phyloP scores from a whole-genome alignment of 768 basidiomycete genomes.

The Suillus subalutaceus region DNA sequence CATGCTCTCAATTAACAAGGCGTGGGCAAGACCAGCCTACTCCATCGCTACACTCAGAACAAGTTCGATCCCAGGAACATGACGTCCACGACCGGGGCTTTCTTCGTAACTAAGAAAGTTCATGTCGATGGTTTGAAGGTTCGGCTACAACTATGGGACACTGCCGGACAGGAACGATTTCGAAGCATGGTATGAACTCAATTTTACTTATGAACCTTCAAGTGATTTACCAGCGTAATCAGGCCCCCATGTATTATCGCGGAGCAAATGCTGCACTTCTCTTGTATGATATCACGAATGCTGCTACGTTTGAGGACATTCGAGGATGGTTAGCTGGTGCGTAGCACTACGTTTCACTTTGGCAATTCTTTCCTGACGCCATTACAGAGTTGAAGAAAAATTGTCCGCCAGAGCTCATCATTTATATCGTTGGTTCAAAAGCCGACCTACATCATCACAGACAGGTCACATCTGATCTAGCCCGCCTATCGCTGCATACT shows the following conservation, averaged over 20 bases:
- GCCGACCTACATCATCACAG: constrained; percentile 75
- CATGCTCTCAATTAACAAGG: constrained; percentile 38
- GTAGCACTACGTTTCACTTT: constrained; percentile 20
- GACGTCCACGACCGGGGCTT: constrained; percentile 89
- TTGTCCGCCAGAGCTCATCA: constrained; percentile 84
- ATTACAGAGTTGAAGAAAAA: constrained; percentile 83
- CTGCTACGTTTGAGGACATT: constrained; percentile 86
- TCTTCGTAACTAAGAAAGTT: constrained; percentile 93
- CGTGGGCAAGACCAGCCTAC: constrained; percentile 91
- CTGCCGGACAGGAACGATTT: constrained; percentile 92
- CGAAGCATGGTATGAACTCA: constrained; percentile 73
- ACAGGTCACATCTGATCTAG: constrained; percentile 80
- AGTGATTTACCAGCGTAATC: constrained; percentile 18
- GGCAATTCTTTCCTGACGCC: neutral
- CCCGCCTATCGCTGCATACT: constrained; percentile 78
- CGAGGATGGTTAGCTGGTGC: constrained; percentile 89
- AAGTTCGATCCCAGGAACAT: constrained; percentile 88
- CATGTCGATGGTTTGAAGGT: constrained; percentile 84
- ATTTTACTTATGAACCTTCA: constrained; percentile 9
- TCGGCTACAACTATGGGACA: constrained; percentile 88
- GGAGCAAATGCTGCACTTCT: constrained; percentile 93
- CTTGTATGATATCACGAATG: constrained; percentile 94
- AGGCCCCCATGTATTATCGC: constrained; percentile 98
- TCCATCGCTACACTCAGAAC: constrained; percentile 89
- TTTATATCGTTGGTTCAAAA: constrained; percentile 95